Evolutionary conservation across 176 grass and related monocot genomes (phyloP).

Genomic region (Olyra latifolia): DNA sequence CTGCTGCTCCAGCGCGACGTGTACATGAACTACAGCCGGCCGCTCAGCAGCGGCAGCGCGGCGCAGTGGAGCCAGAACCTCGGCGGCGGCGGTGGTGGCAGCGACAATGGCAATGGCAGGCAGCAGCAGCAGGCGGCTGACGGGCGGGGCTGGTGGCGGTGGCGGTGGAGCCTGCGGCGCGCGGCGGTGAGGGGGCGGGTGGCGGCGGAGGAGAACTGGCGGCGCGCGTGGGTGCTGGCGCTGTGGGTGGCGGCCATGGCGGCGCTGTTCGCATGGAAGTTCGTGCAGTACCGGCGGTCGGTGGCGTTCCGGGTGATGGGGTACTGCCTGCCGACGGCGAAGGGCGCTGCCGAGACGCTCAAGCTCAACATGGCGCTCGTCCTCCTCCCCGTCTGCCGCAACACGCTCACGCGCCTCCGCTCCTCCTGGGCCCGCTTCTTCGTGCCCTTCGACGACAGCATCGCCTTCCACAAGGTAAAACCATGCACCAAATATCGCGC

Average conservation of each 20-base stretch:
- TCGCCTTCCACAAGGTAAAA: slow-evolving; percentile 68
- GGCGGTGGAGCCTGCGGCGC: neutral
- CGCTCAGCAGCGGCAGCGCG: slow-evolving; percentile 65
- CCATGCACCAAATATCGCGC: too few relatives aligned
- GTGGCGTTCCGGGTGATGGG: slow-evolving; percentile 53
- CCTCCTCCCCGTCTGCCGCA: slow-evolving; percentile 54
- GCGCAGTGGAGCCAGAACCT: slow-evolving; percentile 87
- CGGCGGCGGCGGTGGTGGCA: neutral
- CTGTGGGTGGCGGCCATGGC: slow-evolving; percentile 52
- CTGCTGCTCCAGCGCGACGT: slow-evolving; percentile 75
- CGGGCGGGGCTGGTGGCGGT: too few relatives aligned
- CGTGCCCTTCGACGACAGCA: slow-evolving; percentile 65
- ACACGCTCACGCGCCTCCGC: slow-evolving; percentile 53
- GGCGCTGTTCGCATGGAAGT: slow-evolving; percentile 55
- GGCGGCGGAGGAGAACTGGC: slow-evolving; percentile 68
- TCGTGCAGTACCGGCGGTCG: slow-evolving; percentile 48
- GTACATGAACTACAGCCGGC: slow-evolving; percentile 86
- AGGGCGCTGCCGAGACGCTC: slow-evolving; percentile 57
- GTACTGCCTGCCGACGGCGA: slow-evolving; percentile 48
- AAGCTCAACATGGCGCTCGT: slow-evolving; percentile 67
- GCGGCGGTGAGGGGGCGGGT: slow-evolving; percentile 32
- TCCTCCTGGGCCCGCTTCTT: slow-evolving; percentile 48
- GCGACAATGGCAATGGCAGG: too few relatives aligned
- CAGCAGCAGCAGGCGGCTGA: slow-evolving; percentile 28
- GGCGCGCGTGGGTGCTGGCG: slow-evolving; percentile 53